Base-by-base conservation (phyloP, 2,329 filamentous ascomycete genomes). In the Geosmithia flava region DNA sequence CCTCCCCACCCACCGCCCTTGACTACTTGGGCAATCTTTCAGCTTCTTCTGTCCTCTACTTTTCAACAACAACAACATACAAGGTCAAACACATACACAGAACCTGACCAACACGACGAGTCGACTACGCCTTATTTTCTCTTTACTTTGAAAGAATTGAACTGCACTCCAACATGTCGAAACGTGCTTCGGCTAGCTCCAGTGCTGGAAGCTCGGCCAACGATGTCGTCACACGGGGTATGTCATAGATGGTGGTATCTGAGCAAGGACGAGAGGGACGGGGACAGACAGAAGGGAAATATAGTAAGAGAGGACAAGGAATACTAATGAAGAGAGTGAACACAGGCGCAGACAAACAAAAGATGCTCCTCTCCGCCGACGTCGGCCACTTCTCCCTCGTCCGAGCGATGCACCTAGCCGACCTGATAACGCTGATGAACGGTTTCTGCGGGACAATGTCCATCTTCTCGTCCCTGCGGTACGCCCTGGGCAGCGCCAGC, bases 361-460 rank as follows among this genome's bases (percentile, higher is more conserved):
- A 83, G 62, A 75, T 77, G 54, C 76, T 90, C 43, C 75, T 90
- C 42, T 80, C 79, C 48, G 72, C 78, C 53, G 76, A 87, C 53
- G 76, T 76, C 7, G 83, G 84, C 40, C 86, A 90, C 69, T 90
- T 90, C 66, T 81, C 78, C 42, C 71, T 83, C 52, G 68, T 83
- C 44, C 72, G 74, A 50, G 80, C 80, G 48, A 76, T 93, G 63
- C 82, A 95, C 64, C 74, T 94, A 60, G 82, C 90, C 54, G 80
- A 95, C 67, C 72, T 89, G 58, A 87, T 95, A 68, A 90, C 88
- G 29, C 80, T 91, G 66, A 66, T 91, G 64, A 86, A 94, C 64
- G 77, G 87, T 54, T 85, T 89, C 66, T 93, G 87, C 68, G 87
- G 87, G 54, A 81, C 95, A 65, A 91, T 96, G 84, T 96, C 91